phyloP scores from a whole-genome alignment of 129 eudicot genomes.

The Tanacetum coccineum region DNA sequence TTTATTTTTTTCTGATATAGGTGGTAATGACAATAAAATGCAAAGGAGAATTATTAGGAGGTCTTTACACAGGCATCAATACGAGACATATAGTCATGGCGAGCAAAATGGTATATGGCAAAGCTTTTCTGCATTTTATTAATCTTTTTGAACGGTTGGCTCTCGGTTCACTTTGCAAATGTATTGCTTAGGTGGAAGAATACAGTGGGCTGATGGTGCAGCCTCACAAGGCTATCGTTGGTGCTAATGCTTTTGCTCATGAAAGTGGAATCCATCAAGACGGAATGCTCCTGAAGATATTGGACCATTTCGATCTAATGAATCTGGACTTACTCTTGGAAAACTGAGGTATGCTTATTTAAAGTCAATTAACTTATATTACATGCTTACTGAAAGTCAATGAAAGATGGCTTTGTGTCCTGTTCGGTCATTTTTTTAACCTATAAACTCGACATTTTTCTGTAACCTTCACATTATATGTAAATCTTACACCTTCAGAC shows the following conservation, averaged over 20 bases:
- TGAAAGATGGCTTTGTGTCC: no score
- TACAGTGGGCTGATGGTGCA: slow-evolving; percentile 76
- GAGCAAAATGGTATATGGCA: slow-evolving; percentile 74
- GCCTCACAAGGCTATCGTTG: slow-evolving; percentile 97
- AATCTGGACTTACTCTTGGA: no score
- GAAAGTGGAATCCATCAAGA: slow-evolving; percentile 98
- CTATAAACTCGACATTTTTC: no score
- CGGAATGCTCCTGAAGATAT: slow-evolving; percentile 89
- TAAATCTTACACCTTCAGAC: no score
- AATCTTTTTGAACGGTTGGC: not conserved
- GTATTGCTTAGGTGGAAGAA: slow-evolving; percentile 67
- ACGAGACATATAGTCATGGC: slow-evolving; percentile 72
- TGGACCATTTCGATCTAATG: slow-evolving; percentile 65
- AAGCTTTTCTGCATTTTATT: no score
- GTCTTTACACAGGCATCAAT: slow-evolving; percentile 78
- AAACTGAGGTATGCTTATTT: no score
- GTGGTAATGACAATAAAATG: slow-evolving; percentile 95
- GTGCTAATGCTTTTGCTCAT: slow-evolving; percentile 98
- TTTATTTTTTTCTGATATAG: slow-evolving; percentile 30
- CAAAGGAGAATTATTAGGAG: slow-evolving; percentile 62
- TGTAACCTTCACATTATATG: no score
- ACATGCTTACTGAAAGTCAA: no score
- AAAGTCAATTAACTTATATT: no score
- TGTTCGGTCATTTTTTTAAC: no score
- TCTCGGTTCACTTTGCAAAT: not conserved